Conservation (phyloP, 768 basidiomycete genomes). For the Cyathus striatus region DNA sequence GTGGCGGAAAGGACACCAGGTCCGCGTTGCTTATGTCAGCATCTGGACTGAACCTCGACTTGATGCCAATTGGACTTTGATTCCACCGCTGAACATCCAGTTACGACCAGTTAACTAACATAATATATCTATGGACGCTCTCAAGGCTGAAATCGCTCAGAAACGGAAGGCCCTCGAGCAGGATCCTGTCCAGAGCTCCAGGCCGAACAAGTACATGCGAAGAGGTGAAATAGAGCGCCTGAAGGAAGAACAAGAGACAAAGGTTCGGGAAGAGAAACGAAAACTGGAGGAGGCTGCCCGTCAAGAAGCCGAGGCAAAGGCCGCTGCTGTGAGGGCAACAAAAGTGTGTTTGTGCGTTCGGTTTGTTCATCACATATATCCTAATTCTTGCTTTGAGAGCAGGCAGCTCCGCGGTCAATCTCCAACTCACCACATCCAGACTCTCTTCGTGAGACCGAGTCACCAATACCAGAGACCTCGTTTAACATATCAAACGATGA, state of each 20-base stretch:
- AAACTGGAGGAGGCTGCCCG: slow-evolving; percentile 24
- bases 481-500: slow-evolving; percentile 96
- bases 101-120: slow-evolving; percentile 1
- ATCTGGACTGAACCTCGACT: slow-evolving; percentile 13
- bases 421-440: slow-evolving; percentile 36
- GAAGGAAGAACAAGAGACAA: slow-evolving; percentile 42
- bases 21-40: slow-evolving; percentile 29
- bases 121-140: slow-evolving; percentile 65
- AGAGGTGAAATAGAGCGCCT: slow-evolving; percentile 84
- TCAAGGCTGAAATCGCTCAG: slow-evolving; percentile 81
- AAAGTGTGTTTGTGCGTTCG: slow-evolving; percentile 39
- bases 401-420: slow-evolving; percentile 34
- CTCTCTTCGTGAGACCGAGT: slow-evolving; percentile 27
- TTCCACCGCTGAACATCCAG: not conserved
- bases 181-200: slow-evolving; percentile 27
- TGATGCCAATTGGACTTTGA: not conserved
- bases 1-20: slow-evolving; percentile 28
- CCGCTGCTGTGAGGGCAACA: slow-evolving; percentile 14
- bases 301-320: slow-evolving; percentile 21
- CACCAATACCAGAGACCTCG: slow-evolving; percentile 41
- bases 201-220: slow-evolving; percentile 84
- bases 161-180: slow-evolving; percentile 77
- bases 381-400: slow-evolving; percentile 43
- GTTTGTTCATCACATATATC: slow-evolving; percentile 6
- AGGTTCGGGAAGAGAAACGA: slow-evolving; percentile 27